These are phyloP conservation scores for Drosera spatulata DNA, from an alignment of 179 eudicot genomes.

Conservation along the genomic window DNA sequence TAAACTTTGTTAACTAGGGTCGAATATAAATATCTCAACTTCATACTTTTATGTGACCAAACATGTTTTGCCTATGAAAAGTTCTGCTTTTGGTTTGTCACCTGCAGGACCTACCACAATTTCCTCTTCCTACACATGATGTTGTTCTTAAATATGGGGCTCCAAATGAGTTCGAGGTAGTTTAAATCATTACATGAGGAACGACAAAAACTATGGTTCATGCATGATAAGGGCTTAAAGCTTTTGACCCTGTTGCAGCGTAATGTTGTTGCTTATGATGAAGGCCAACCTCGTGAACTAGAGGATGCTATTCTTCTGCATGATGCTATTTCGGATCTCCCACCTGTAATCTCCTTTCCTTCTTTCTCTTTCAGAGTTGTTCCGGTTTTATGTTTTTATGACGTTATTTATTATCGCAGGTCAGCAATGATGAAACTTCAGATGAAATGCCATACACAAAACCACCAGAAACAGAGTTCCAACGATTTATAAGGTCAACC, in stretches of 20 bases:
- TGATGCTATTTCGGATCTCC: constrained; percentile 94
- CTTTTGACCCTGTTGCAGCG: constrained; percentile 27
- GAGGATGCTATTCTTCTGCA: constrained; percentile 62
- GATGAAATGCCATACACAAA: constrained; percentile 62
- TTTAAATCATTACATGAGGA: background rate
- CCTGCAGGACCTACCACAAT: constrained; percentile 69
- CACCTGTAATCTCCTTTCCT: constrained; percentile 27
- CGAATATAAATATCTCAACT: no score
- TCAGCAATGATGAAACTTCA: constrained; percentile 39
- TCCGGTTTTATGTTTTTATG: background rate
- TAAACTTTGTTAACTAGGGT: no score
- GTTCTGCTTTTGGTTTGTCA: constrained; percentile 1
- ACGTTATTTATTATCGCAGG: constrained; percentile 23
- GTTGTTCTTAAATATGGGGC: constrained; percentile 65
- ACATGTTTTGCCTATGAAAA: no score
- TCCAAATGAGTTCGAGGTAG: constrained; percentile 87
- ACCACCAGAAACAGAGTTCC: constrained; percentile 86
- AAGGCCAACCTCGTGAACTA: constrained; percentile 65
- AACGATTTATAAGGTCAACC: constrained; percentile 52
- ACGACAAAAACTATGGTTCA: background rate
- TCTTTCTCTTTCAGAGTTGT: background rate
- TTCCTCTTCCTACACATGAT: constrained; percentile 93
- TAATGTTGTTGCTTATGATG: constrained; percentile 80
- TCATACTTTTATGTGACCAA: no score
- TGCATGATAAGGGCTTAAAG: no score